Base-by-base conservation (phyloP, 2,329 filamentous ascomycete genomes). In the Atkinsonella texensis region DNA sequence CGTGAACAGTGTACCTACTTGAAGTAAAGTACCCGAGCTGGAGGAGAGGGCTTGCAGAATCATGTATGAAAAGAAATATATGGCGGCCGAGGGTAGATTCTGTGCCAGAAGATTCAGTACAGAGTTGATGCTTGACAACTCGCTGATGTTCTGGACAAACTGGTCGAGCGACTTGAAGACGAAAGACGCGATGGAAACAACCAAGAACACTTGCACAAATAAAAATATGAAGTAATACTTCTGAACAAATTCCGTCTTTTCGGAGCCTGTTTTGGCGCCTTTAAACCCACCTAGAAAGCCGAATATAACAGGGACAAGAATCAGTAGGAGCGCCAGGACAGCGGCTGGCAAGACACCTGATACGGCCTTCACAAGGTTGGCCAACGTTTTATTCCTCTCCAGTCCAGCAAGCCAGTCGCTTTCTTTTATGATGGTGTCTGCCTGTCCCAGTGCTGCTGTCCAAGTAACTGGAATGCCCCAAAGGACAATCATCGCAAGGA, bases 1-100 rank as follows among this genome's bases (percentile, higher is more conserved):
- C 56, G 84, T 74, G 45, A 89, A 63, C 3, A 98, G 75, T 3
- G 83, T 80, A n/a, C 80, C 81, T 23, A 95, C 79, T 62, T 97
- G 93, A 12, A 96, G 73, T 4, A 97, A 73, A 1, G 88, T 91
- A 65, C 87, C 89, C 1, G 91, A 91, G 65, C 89, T 95, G 56
- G 88, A 89, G 56, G 88, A 89, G 60, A 97, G 76, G 0, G 90
- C 89, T 62, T 97, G 93, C 10, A 98, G 82, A 63, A 96, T 85
- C 83, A 98, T 90, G 76, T 98, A 98, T 1, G 89, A 91, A 74
- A 96, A 97, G 73, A 97, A 98, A 68, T 97, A 98, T 64, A 96
- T 95, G 59, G 89, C 86, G 0, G 90, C 85, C 58, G 81, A 86
- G 2, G 93, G 93, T 5, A 98, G 72, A 54, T 90, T 93, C 11